These are phyloP conservation scores for Haematococcus sp. DNA, from an alignment of 139 green algal species.

Conservation along the genomic window DNA sequence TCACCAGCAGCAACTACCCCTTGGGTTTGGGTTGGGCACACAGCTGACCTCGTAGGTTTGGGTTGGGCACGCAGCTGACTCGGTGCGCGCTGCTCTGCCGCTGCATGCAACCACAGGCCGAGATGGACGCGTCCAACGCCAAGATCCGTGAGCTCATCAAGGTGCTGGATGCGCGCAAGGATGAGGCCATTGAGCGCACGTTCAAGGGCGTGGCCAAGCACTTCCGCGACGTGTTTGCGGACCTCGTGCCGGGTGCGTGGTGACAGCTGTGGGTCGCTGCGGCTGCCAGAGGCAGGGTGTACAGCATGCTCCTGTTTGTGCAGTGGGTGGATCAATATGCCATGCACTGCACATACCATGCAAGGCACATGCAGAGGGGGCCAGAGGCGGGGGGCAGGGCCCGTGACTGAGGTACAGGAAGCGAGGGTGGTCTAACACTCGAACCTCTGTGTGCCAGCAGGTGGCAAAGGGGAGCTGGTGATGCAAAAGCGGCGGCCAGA, in stretches of 20 bases:
- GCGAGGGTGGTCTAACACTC: no score
- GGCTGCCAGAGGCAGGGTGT: background rate
- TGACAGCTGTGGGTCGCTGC: constrained; percentile 18
- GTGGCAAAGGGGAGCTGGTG: constrained; percentile 47
- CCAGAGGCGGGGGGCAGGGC: constrained; percentile 1
- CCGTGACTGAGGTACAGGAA: background rate
- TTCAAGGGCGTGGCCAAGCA: constrained; percentile 96
- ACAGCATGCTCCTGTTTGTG: no score
- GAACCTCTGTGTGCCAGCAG: no score
- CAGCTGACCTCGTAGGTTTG: no score
- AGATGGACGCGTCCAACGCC: constrained; percentile 24
- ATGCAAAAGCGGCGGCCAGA: constrained; percentile 39
- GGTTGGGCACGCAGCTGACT: no score
- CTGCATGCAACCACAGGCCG: constrained; percentile 8
- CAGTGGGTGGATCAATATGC: no score
- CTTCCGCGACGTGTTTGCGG: constrained; percentile 92
- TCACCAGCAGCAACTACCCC: no score
- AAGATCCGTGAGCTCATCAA: constrained; percentile 71
- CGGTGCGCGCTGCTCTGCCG: no score
- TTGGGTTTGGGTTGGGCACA: no score
- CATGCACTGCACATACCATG: no score
- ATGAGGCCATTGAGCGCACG: constrained; percentile 95
- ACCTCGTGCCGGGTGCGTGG: constrained; percentile 81
- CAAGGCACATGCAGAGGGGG: no score
- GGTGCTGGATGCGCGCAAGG: constrained; percentile 92